Base-by-base conservation (phyloP, 2,329 filamentous ascomycete genomes). In the Penicillium digitatum region DNA sequence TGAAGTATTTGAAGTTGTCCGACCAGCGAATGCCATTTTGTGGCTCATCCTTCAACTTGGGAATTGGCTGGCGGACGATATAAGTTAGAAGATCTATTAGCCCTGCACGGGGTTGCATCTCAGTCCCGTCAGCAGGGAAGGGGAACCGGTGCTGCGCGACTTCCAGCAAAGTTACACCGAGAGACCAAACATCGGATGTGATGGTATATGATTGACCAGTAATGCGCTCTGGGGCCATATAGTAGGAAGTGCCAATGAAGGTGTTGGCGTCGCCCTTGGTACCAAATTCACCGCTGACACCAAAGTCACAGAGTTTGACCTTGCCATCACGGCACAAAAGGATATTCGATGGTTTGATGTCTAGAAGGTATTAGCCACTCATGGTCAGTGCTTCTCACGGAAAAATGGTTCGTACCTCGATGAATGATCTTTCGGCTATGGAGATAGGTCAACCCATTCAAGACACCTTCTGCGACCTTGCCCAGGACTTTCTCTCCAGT, bases 81-180 rank as follows among this genome's bases (percentile, higher is more conserved):
- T 97, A 99, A 12, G 94, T 99, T 58, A 99, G 79, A 11, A 99
- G 81, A 72, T 99, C 94, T 65, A 99, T 97, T 59, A 97, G 78
- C 10, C 92, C 92, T 37, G 94, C 93, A 58, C 88, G 85, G 16
- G 93, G 93, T 71, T 96, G 91, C 86, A 94, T 92, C 74, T 96
- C 92, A 5, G 91, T 95, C 50, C 93, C 93, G 69, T 97, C 94
- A 8, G 93, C 93, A 3, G 93, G 93, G 82, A 99, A 99, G 2
- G 94, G 94, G 79, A 99, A 99, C 52, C 94, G 87, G 74, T 99
- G 92, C 72, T 99, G 94, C 37, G 94, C 94, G n/a, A 99, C 94
- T 78, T 99, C 94, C n/a, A 99, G 85, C 47, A 99, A 77, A 1
- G 94, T 97, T 51, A 99, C 94, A 61, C 94, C 94, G 8, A 96